A percentile compares a stretch with the other conserved stretches of the same genome.
Evolutionary conservation across 2,329 filamentous ascomycete species (phyloP).

Genomic region (Phialemonium atrogriseum): DNA sequence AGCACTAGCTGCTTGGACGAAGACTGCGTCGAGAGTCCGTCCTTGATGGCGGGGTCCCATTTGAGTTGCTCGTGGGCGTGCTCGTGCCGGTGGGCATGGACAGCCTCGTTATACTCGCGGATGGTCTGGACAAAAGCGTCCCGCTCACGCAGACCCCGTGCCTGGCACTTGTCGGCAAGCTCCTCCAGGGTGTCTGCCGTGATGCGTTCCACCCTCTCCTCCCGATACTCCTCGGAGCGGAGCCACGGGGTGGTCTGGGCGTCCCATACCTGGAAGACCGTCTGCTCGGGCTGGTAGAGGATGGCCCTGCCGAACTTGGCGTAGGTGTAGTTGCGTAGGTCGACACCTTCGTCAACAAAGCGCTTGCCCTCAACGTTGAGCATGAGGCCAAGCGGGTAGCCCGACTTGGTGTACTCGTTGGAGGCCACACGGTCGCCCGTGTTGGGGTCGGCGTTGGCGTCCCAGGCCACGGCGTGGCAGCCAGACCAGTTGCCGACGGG

Average conservation of each 20-base stretch:
- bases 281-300: constrained; percentile 45
- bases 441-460: constrained; percentile 48
- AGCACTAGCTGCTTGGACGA: constrained; percentile 30
- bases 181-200: constrained; percentile 42
- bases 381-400: constrained; percentile 60
- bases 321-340: constrained; percentile 60
- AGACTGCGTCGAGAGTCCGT: constrained; percentile 54
- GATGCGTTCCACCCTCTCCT: constrained; percentile 47
- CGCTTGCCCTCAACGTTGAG: constrained; percentile 49
- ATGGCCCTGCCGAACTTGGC: constrained; percentile 57
- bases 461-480: constrained; percentile 59
- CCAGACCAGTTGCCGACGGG: constrained; percentile 53
- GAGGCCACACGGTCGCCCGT: constrained; percentile 51
- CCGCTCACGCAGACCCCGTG: constrained; percentile 36
- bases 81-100: constrained; percentile 34
- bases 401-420: constrained; percentile 62
- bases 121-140: constrained; percentile 43
- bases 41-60: constrained; percentile 53
- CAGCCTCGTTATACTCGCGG: constrained; percentile 49
- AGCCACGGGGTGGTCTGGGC: constrained; percentile 41
- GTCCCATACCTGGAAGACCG: constrained; percentile 61
- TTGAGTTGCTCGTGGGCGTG: constrained; percentile 30
- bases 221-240: constrained; percentile 52
- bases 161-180: constrained; percentile 40
- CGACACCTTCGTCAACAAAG: constrained; percentile 60